Evolutionary conservation across 768 basidiomycete genomes (phyloP).

Genomic region (Termitomyces sp.): DNA sequence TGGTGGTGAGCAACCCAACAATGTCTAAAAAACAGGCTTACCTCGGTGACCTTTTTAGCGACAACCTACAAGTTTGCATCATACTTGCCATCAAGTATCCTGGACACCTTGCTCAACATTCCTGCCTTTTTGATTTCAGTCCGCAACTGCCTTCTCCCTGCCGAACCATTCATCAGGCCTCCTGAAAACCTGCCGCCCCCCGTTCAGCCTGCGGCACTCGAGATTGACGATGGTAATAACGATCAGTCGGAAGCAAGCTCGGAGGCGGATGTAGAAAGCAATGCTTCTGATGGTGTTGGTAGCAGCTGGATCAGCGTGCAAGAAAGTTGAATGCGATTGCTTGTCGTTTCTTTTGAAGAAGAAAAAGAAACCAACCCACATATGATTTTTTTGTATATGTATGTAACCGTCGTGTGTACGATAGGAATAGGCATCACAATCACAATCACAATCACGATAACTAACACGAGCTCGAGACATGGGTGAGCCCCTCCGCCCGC

Average conservation of each 20-base stretch:
- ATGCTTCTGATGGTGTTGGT: slow-evolving; percentile 41
- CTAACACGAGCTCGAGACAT: background rate
- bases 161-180: slow-evolving; percentile 33
- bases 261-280: slow-evolving; percentile 68
- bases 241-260: slow-evolving; percentile 42
- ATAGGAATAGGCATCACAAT: slow-evolving; percentile 3
- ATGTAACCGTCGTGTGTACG: slow-evolving; percentile 5
- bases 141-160: slow-evolving; percentile 54
- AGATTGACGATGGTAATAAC: slow-evolving; percentile 2
- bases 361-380: background rate
- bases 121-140: slow-evolving; percentile 60
- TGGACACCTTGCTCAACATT: slow-evolving; percentile 61
- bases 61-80: slow-evolving; percentile 67
- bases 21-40: slow-evolving; percentile 4
- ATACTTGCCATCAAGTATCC: slow-evolving; percentile 54
- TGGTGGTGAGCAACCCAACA: slow-evolving; percentile 49
- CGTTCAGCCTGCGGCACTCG: slow-evolving; percentile 17
- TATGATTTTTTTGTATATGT: slow-evolving; percentile 1
- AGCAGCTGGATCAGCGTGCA: slow-evolving; percentile 73
- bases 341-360: background rate
- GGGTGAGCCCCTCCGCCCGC: slow-evolving; percentile 7
- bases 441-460: too few species aligned
- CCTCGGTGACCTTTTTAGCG: slow-evolving; percentile 33
- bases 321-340: background rate
- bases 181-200: slow-evolving; percentile 20